Percentiles rank a stretch among this genome's conserved stretches.
These are phyloP conservation scores for Stenocarpella maydis DNA, from an alignment of 2,329 filamentous ascomycete species.

Conservation along the genomic window DNA sequence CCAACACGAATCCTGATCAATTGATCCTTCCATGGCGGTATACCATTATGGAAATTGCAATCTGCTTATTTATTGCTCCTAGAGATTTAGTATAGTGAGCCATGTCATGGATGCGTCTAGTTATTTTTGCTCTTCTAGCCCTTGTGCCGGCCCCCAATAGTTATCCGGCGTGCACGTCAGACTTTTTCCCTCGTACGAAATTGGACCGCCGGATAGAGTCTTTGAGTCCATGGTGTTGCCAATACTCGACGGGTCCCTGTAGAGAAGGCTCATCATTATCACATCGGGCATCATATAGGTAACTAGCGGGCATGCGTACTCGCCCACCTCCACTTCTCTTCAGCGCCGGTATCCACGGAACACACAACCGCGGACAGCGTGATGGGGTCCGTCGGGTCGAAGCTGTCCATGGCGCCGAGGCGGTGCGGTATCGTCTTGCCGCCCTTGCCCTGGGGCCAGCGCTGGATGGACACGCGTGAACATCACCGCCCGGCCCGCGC, in stretches of 20 bases:
- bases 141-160: not conserved
- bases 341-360: not conserved
- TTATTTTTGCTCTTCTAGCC: not conserved
- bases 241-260: slow-evolving; percentile 2
- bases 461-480: not conserved
- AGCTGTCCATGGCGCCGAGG: slow-evolving; percentile 10
- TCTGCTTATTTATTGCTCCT: not conserved
- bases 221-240: not conserved
- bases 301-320: not conserved
- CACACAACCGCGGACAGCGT: not conserved
- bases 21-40: not conserved
- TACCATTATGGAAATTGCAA: not conserved
- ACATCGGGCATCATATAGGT: not conserved
- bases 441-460: not conserved
- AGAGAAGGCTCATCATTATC: not conserved
- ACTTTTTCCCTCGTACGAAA: slow-evolving; percentile 6
- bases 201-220: slow-evolving; percentile 1
- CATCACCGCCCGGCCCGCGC: not conserved
- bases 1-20: not conserved
- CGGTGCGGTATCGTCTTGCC: not conserved
- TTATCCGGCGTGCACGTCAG: not conserved
- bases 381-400: slow-evolving; percentile 4
- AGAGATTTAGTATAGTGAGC: not conserved
- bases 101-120: not conserved
- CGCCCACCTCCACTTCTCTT: slow-evolving; percentile 15